These are phyloP conservation scores for Quercus ilex DNA, from an alignment of 306 rosid genomes.

Conservation along the genomic window DNA sequence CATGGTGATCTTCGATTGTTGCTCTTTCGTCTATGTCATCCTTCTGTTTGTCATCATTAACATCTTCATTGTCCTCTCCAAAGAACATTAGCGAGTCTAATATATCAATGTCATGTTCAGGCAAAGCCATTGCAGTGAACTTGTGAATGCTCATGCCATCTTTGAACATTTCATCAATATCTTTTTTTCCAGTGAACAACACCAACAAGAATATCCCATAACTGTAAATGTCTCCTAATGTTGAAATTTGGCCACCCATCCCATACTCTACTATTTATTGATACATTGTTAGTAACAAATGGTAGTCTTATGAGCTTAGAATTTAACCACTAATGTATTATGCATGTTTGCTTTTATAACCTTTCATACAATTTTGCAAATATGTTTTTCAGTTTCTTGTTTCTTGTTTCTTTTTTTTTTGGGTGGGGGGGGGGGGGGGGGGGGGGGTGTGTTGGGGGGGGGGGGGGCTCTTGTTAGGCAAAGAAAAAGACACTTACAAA, in stretches of 20 bases:
- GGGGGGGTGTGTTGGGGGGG: no score
- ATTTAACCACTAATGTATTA: no score
- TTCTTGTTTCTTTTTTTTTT: no score
- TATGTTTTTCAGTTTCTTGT: no score
- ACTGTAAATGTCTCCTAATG: constrained; percentile 33
- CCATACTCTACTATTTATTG: neutral
- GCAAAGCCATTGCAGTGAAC: constrained; percentile 22
- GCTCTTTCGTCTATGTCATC: neutral
- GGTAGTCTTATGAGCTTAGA: no score
- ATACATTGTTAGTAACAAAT: no score
- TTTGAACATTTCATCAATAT: constrained; percentile 31
- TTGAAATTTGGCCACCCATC: constrained; percentile 23
- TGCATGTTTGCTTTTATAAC: no score
- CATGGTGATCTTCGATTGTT: neutral
- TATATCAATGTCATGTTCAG: neutral
- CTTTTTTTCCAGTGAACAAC: constrained; percentile 39
- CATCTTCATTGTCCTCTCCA: neutral
- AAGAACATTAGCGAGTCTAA: neutral
- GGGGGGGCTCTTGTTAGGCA: no score
- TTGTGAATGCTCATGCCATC: constrained; percentile 27
- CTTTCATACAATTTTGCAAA: no score
- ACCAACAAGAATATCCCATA: constrained; percentile 33
- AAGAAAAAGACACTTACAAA: no score
- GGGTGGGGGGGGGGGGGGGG: no score
- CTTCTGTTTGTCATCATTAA: neutral